These are phyloP conservation scores for Didymella pinodella DNA, from an alignment of 2,329 filamentous ascomycete genomes.

Conservation along the genomic window DNA sequence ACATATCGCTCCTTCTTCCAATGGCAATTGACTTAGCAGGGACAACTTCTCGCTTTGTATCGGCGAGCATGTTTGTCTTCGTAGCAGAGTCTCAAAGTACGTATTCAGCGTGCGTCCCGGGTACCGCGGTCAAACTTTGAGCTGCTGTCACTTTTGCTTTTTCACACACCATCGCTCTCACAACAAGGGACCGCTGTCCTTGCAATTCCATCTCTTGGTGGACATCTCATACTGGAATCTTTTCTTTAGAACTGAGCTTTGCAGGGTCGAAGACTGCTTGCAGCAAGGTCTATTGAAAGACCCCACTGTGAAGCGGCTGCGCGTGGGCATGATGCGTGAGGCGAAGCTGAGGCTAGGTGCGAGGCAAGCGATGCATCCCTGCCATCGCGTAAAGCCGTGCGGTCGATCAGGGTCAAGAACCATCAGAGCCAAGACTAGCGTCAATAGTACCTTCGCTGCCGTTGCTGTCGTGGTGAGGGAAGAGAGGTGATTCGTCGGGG, in stretches of 20 bases:
- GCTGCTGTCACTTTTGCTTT: slow-evolving; percentile 16
- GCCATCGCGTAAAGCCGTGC: slow-evolving; percentile 3
- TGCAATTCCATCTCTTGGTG: slow-evolving; percentile 4
- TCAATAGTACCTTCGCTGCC: slow-evolving; percentile 2
- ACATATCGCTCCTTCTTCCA: background rate
- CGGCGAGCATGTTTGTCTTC: background rate
- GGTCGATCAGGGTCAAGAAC: slow-evolving; percentile 11
- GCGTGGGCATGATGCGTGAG: background rate
- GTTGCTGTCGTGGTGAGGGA: slow-evolving; percentile 3
- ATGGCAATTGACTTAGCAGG: background rate
- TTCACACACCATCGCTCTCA: background rate
- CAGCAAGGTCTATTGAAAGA: slow-evolving; percentile 10
- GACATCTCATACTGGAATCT: background rate
- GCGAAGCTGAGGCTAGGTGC: slow-evolving; percentile 2
- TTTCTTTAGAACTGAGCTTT: background rate
- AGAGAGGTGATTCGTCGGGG: slow-evolving; percentile 5
- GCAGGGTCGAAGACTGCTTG: background rate
- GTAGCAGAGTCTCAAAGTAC: background rate
- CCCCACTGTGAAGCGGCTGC: slow-evolving; percentile 1
- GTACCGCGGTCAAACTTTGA: background rate
- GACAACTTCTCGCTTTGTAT: background rate
- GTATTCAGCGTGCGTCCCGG: background rate
- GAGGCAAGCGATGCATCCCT: slow-evolving; percentile 8
- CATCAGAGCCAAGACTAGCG: slow-evolving; percentile 2
- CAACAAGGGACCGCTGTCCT: slow-evolving; percentile 7